Conservation (phyloP, 2,329 filamentous ascomycete species). For the Helminthosporium solani region DNA sequence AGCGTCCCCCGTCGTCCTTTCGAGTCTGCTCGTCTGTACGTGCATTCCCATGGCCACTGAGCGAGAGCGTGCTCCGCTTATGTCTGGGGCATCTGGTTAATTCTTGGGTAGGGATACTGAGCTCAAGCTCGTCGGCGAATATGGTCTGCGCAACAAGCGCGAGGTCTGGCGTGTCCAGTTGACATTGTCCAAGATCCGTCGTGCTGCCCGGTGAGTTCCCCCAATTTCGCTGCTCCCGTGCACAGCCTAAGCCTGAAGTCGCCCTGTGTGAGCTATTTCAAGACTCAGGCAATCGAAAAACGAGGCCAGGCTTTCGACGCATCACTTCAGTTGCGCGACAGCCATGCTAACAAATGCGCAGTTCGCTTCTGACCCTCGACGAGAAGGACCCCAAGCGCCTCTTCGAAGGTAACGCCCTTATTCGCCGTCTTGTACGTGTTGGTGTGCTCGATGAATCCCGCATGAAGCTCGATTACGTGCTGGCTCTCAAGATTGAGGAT, state of each 20-base stretch:
- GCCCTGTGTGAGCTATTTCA: too few relatives aligned
- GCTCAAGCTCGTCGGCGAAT: constrained; percentile 99
- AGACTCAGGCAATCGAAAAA: too few relatives aligned
- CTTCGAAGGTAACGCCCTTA: constrained; percentile 99
- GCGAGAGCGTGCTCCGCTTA: constrained; percentile 97
- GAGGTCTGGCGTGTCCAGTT: constrained; percentile 99
- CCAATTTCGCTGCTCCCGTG: too few relatives aligned
- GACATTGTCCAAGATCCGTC: constrained; percentile 99
- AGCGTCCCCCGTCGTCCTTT: constrained; percentile 98
- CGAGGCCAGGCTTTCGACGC: too few relatives aligned
- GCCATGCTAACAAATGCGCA: constrained; percentile 45
- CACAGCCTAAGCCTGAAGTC: too few relatives aligned
- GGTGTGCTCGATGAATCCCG: constrained; percentile 99
- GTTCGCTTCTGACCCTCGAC: constrained; percentile 99
- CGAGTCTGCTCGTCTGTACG: constrained; percentile 99
- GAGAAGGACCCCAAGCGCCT: constrained; percentile 99
- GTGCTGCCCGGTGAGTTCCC: constrained; percentile 89
- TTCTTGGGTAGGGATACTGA: constrained; percentile 82
- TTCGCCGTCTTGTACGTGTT: constrained; percentile 99
- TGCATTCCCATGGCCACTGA: constrained; percentile 86
- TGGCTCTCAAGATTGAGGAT: constrained; percentile 98
- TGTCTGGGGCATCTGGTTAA: constrained; percentile 80
- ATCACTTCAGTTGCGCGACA: neutral
- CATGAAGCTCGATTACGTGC: constrained; percentile 99
- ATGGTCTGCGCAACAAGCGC: constrained; percentile 99